Evolutionary conservation across 2,329 filamentous ascomycete species (phyloP).

Genomic region (Stromatinia cepivora): DNA sequence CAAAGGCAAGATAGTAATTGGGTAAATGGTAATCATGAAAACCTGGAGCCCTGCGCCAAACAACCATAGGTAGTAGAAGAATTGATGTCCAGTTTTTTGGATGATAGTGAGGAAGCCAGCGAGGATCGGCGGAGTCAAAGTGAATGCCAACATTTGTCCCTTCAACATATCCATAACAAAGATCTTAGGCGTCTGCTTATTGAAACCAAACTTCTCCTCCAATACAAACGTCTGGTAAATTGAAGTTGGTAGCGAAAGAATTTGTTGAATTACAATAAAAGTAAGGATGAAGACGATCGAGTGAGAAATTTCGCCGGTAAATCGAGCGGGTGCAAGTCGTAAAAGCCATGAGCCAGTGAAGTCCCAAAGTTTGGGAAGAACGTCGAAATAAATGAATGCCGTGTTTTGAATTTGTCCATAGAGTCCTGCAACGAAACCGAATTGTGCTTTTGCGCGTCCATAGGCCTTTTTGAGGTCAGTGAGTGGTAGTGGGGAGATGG

Average conservation of each 20-base stretch:
- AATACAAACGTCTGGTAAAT: conserved; percentile 95
- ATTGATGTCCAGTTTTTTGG: conserved; percentile 86
- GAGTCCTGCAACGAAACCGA: conserved; percentile 75
- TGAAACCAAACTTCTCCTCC: conserved; percentile 97
- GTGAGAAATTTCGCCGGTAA: conserved; percentile 90
- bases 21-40: conserved; percentile 95
- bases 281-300: conserved; percentile 88
- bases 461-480: conserved; percentile 61
- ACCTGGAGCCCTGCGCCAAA: conserved; percentile 88
- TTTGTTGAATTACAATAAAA: conserved; percentile 79
- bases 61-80: conserved; percentile 98
- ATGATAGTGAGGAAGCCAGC: conserved; percentile 92
- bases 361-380: conserved; percentile 88
- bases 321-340: conserved; percentile 71
- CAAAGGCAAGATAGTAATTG: conserved; percentile 86
- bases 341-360: conserved; percentile 74
- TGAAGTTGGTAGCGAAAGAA: conserved; percentile 75
- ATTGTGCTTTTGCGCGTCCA: conserved; percentile 92
- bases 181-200: conserved; percentile 90
- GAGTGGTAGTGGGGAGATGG: conserved; percentile 13
- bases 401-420: conserved; percentile 87
- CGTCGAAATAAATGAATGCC: conserved; percentile 84
- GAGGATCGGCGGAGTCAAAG: conserved; percentile 82
- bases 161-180: conserved; percentile 93
- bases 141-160: conserved; percentile 77